Evolutionary conservation across 768 basidiomycete species (phyloP), one percentile per base, ranked within the genome.

Genomic region (Suillus cothurnatus): DNA sequence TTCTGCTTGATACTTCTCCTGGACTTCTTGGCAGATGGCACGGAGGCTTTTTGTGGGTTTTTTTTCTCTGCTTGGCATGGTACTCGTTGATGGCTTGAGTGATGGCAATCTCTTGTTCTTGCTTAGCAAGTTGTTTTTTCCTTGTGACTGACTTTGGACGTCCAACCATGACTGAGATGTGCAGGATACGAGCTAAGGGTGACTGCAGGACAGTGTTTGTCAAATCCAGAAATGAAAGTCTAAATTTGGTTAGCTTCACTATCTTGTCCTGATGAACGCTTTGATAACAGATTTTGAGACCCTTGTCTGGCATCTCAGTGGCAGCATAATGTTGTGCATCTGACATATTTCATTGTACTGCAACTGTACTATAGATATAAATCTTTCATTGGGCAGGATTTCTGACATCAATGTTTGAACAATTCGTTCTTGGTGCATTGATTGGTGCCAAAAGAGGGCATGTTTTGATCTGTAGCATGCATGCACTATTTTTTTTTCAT

Each of bases 61-160:
- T n/a, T n/a, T n/a, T n/a, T n/a, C n/a, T n/a, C n/a, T n/a, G n/a
- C n/a, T n/a, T n/a, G n/a, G n/a, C n/a, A n/a, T n/a, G n/a, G n/a
- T n/a, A n/a, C n/a, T n/a, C n/a, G n/a, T n/a, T n/a, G n/a, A n/a
- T 53, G 31, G 31, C 52, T 53, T 17, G 8, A 31, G 50, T 49
- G 14, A 49, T 49, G 47, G 47, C 47, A 49, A 49, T 49, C 47
- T 50, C 49, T 50, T 50, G 49, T 26, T 50, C 49, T 50, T 50
- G 49, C 49, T 15, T 50, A 50, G 49, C 49, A 50, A 50, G 49
- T 50, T 50, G 49, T 26, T 50, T 50, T 50, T 52, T 52, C 50
- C 50, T 28, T 1, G 50, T 52, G 26, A 28, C 50, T 26, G 26
- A 52, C 15, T 52, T 52, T 28, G 50, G 50, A 28, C 15, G 50